phyloP scores from a whole-genome alignment of 2,329 filamentous ascomycete species.

The Camillea tinctor region DNA sequence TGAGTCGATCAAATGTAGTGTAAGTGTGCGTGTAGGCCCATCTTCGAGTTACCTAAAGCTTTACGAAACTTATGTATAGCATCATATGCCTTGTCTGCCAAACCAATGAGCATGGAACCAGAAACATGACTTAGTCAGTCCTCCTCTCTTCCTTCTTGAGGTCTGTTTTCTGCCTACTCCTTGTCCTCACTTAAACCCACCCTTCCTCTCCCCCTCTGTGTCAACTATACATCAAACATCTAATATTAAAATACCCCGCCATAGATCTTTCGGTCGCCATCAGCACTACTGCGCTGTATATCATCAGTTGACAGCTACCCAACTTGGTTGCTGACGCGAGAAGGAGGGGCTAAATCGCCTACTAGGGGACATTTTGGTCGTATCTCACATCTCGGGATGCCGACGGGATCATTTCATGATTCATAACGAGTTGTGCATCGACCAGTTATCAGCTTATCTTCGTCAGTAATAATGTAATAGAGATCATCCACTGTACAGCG shows the following conservation, averaged over 20 bases:
- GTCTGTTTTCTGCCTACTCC: not conserved
- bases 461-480: not conserved
- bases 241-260: not conserved
- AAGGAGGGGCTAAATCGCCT: not conserved
- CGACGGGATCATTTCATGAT: no score
- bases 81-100: not conserved
- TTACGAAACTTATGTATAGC: not conserved
- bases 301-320: not conserved
- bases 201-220: no score
- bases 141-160: not conserved
- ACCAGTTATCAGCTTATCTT: not conserved
- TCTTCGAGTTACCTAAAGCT: not conserved
- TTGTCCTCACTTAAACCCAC: not conserved
- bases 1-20: not conserved
- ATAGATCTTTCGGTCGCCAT: not conserved
- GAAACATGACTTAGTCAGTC: not conserved
- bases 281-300: not conserved
- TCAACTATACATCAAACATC: not conserved
- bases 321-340: not conserved
- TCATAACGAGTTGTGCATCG: not conserved
- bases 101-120: not conserved
- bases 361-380: no score
- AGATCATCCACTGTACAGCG: not conserved
- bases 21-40: no score
- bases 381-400: no score